These are phyloP conservation scores for Primulina eburnea DNA, from an alignment of 257 asterid species.

Conservation along the genomic window DNA sequence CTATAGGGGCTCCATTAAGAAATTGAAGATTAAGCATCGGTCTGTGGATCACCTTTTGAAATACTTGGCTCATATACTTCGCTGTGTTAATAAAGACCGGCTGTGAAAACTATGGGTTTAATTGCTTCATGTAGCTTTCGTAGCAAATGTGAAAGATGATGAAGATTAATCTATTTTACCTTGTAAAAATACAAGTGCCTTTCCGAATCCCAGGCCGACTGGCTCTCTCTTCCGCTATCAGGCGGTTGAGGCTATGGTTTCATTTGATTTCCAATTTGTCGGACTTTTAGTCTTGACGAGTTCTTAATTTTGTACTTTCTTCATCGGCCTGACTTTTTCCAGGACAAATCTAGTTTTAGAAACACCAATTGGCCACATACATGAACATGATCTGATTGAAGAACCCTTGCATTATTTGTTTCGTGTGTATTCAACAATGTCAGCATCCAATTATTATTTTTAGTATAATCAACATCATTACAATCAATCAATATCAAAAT, in stretches of 20 bases:
- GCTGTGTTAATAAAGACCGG: conserved; percentile 5
- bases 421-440: no score
- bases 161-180: neutral
- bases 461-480: no score
- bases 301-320: neutral
- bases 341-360: neutral
- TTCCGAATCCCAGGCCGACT: neutral
- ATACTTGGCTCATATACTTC: neutral
- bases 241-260: neutral
- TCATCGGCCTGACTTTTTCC: neutral
- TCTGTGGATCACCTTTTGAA: neutral
- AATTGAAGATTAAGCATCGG: conserved; percentile 4
- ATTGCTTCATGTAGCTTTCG: conserved; percentile 19
- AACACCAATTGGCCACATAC: neutral
- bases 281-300: neutral
- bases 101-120: conserved; percentile 4
- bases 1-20: neutral
- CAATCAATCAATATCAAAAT: no score
- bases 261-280: neutral
- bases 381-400: neutral
- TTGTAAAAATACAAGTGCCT: neutral
- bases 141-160: conserved; percentile 1
- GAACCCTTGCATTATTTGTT: neutral
- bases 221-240: neutral
- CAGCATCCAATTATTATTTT: no score